phyloP scores from a whole-genome alignment of 257 asterid genomes.

The Haberlea rhodopensis region DNA sequence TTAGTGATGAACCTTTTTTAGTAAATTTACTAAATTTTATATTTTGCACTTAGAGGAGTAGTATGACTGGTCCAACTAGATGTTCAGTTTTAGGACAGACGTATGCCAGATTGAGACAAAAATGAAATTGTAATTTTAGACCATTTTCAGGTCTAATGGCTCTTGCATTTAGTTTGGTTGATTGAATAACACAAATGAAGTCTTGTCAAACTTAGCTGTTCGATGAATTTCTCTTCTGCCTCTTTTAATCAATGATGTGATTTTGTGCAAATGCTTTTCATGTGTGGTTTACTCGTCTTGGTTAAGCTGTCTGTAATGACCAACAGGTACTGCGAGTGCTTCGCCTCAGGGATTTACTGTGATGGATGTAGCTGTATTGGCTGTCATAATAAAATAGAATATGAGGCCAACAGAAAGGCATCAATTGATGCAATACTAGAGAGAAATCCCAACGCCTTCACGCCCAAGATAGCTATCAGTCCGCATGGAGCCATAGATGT shows the following conservation, averaged over 20 bases:
- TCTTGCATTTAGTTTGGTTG: not conserved
- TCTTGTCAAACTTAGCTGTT: not conserved
- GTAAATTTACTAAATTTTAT: too few species aligned
- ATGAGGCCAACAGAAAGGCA: conserved; percentile 50
- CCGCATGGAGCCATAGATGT: conserved; percentile 45
- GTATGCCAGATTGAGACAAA: not conserved
- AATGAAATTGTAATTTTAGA: too few species aligned
- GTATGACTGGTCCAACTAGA: not conserved
- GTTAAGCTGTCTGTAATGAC: conserved; percentile 24
- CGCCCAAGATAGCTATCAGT: conserved; percentile 58
- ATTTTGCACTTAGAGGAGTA: not conserved
- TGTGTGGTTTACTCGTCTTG: conserved; percentile 17
- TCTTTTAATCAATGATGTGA: not conserved
- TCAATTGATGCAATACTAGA: conserved; percentile 45
- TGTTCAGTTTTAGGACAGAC: not conserved
- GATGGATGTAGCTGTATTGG: conserved; percentile 64
- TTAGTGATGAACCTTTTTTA: not conserved
- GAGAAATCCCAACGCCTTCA: conserved; percentile 66
- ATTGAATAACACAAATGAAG: not conserved
- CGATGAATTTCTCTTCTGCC: not conserved
- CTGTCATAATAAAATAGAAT: conserved; percentile 48
- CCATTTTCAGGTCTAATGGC: not conserved
- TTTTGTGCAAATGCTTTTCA: not conserved
- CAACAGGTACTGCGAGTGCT: conserved; percentile 79
- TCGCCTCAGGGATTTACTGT: conserved; percentile 59